Evolutionary conservation across 2,329 filamentous ascomycete genomes (phyloP).

Genomic region (Fusarium duplospermum): DNA sequence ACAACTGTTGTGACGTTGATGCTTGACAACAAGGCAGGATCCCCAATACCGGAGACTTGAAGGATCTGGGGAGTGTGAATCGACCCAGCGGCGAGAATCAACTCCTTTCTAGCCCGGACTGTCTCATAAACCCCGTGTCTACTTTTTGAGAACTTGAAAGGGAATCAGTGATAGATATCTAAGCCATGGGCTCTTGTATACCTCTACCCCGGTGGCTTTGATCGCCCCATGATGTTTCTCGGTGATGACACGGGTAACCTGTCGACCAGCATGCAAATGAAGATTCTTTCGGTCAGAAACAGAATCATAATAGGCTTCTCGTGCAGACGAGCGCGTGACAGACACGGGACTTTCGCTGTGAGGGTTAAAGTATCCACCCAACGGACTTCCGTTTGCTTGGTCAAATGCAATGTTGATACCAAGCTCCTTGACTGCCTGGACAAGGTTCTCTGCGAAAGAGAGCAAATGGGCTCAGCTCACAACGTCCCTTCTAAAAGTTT

Average conservation of each 20-base stretch:
- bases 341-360: slow-evolving; percentile 32
- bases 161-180: not conserved
- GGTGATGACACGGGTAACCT: slow-evolving; percentile 36
- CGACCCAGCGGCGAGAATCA: slow-evolving; percentile 56
- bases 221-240: slow-evolving; percentile 12
- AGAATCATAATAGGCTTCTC: slow-evolving; percentile 31
- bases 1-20: slow-evolving; percentile 55
- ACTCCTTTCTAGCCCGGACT: slow-evolving; percentile 48
- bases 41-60: slow-evolving; percentile 63
- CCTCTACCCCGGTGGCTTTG: slow-evolving; percentile 32
- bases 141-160: slow-evolving; percentile 19
- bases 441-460: slow-evolving; percentile 12
- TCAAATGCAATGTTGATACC: slow-evolving; percentile 21
- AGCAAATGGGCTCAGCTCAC: not conserved
- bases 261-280: slow-evolving; percentile 17
- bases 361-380: slow-evolving; percentile 36
- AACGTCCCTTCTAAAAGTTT: not conserved
- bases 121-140: not conserved
- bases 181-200: not conserved
- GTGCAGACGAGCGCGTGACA: slow-evolving; percentile 29
- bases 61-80: slow-evolving; percentile 58
- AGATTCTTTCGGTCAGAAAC: slow-evolving; percentile 28
- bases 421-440: slow-evolving; percentile 25
- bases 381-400: slow-evolving; percentile 31
- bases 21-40: slow-evolving; percentile 48